These are phyloP conservation scores for Pythium apleroticum DNA, from an alignment of 352 stramenopile species.

Conservation along the genomic window DNA sequence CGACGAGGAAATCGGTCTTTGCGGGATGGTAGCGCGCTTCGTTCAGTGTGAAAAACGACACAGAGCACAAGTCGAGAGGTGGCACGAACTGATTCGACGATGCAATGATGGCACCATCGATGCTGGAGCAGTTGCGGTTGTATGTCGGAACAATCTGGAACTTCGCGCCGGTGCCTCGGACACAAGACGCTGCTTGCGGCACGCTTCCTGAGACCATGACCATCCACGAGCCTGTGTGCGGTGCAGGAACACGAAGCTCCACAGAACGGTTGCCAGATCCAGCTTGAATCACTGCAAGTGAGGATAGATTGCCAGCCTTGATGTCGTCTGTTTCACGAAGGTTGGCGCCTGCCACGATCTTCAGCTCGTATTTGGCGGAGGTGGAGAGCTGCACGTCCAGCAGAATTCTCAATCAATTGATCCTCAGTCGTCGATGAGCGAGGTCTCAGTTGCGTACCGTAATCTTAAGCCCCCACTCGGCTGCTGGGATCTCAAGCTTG, in stretches of 20 bases:
- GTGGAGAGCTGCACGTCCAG: neutral
- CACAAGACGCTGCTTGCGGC: constrained; percentile 3
- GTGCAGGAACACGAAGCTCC: constrained; percentile 17
- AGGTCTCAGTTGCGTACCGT: constrained; percentile 15
- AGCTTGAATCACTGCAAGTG: neutral
- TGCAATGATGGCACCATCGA: constrained; percentile 5
- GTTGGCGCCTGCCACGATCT: constrained; percentile 14
- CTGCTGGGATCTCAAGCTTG: constrained; percentile 15
- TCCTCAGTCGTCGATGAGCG: no score
- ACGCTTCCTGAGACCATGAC: constrained; percentile 15
- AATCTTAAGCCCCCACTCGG: constrained; percentile 29
- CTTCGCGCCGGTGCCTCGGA: constrained; percentile 3
- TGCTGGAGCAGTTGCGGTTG: constrained; percentile 15
- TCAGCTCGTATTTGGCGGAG: constrained; percentile 10
- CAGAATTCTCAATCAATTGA: no score
- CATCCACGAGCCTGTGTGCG: constrained; percentile 24
- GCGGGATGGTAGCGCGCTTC: constrained; percentile 20
- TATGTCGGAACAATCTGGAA: constrained; percentile 22
- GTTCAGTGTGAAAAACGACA: constrained; percentile 12
- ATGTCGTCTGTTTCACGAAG: constrained; percentile 17
- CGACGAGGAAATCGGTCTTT: constrained; percentile 18
- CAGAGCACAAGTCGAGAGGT: constrained; percentile 21
- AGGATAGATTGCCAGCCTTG: neutral
- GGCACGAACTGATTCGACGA: neutral
- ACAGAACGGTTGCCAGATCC: constrained; percentile 16